Percentiles rank a stretch among this genome's conserved stretches.
Evolutionary conservation across 129 eudicot genomes (phyloP).

Genomic region (Flaveria robusta): DNA sequence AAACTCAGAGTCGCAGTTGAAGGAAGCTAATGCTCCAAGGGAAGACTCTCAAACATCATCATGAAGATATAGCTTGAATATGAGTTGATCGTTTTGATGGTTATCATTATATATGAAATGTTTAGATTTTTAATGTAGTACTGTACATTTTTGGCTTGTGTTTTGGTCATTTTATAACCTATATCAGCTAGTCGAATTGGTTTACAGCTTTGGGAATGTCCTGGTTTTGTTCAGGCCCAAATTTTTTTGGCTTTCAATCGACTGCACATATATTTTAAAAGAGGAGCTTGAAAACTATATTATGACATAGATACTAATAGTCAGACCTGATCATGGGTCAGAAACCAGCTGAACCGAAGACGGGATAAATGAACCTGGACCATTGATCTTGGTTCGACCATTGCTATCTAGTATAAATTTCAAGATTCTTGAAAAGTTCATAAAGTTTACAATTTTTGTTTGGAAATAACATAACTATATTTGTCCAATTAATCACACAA

Average conservation of each 20-base stretch:
- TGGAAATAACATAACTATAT: no score
- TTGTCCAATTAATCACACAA: no score
- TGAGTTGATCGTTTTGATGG: not conserved
- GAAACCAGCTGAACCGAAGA: no score
- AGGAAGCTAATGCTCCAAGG: constrained; percentile 23
- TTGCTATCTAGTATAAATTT: no score
- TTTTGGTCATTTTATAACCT: not conserved
- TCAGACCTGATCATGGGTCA: no score
- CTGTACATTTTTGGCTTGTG: not conserved
- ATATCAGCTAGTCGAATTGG: constrained; percentile 8
- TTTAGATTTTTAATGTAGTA: not conserved
- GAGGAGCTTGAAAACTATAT: no score
- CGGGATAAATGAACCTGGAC: no score
- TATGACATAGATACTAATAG: no score
- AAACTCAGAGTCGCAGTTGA: not conserved
- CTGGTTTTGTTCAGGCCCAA: not conserved
- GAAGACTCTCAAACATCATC: constrained; percentile 43
- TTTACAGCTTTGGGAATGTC: constrained; percentile 3
- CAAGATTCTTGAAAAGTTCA: no score
- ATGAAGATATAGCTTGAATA: constrained; percentile 36
- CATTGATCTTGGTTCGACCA: no score
- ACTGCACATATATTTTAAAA: no score
- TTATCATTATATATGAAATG: not conserved
- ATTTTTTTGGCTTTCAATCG: not conserved
- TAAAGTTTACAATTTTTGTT: no score